Evolutionary conservation across 2,329 filamentous ascomycete species (phyloP), one percentile per base, ranked within the genome.

Genomic region (Lachnellula occidentalis): DNA sequence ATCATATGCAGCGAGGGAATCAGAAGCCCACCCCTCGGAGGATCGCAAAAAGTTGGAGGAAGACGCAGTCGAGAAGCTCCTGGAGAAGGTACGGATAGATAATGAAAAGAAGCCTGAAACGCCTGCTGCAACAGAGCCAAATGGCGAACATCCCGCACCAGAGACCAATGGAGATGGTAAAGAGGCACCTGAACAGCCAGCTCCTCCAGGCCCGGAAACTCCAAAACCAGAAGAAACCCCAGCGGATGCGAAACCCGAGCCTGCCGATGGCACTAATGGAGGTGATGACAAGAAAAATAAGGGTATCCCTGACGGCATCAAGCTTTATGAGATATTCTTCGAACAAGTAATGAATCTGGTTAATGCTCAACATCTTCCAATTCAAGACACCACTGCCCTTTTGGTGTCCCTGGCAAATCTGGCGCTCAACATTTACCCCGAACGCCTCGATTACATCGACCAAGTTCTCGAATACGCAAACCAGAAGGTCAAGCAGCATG

Each of bases 261-360:
- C 54, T 42, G 50, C 53, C 3, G 58, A 63, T 53, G 60, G 62
- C 14, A 58, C 53, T 2, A 64, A 83, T 49, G 76, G 74, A 24
- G 69, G 74, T 4, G 71, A 72, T 15, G 72, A 73, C 3, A 64
- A 61, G 53, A 66, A 63, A 57, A 64, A 41, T 48, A 71, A 72
- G 64, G 76, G 82, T 19, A 88, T 90, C 61, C 86, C 87, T 1
- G 80, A 85, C 50, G 86, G 90, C 65, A 85, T 96, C 55, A 92
- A 90, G 72, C 81, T 99, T 22, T 97, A 97, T 71, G 92, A 97
- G 72, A 90, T 97, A 56, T 99, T 97, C 78, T 95, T 97, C 67
- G 87, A 91, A 50, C 94, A 97, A 71, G 94, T 97, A 58, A 88
- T 95, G 68, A 92, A 92, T 66, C 77, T 99, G 50, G 92, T 97